phyloP scores from a whole-genome alignment of 768 basidiomycete genomes.

The Xerocomus spinulosus region DNA sequence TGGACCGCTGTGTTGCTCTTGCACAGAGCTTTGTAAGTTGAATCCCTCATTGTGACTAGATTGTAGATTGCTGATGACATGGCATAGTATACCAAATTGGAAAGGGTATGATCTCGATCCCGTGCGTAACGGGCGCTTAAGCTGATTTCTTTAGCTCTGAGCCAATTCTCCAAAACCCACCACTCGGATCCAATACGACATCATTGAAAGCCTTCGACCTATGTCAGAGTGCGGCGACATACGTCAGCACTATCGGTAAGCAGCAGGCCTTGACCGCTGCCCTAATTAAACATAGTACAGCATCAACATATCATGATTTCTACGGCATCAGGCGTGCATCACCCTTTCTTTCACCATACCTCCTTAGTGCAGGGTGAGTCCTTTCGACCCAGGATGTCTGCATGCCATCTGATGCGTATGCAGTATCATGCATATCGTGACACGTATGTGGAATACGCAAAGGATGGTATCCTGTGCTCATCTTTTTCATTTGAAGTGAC shows the following conservation, averaged over 20 bases:
- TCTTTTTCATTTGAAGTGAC: slow-evolving; percentile 45
- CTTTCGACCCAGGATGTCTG: not conserved
- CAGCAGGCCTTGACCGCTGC: not conserved
- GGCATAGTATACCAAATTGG: slow-evolving; percentile 64
- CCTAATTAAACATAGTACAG: slow-evolving; percentile 26
- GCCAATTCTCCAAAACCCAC: slow-evolving; percentile 41
- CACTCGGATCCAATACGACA: slow-evolving; percentile 34
- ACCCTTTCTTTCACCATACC: slow-evolving; percentile 64
- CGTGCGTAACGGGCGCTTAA: not conserved
- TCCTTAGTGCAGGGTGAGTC: slow-evolving; percentile 68
- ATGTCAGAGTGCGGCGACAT: slow-evolving; percentile 67
- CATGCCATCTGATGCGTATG: not conserved
- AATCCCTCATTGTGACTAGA: slow-evolving; percentile 1
- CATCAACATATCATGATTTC: slow-evolving; percentile 53
- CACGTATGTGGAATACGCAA: slow-evolving; percentile 41
- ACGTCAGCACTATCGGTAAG: slow-evolving; percentile 62
- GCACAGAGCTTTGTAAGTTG: slow-evolving; percentile 73
- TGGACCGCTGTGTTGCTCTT: slow-evolving; percentile 71
- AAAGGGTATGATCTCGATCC: slow-evolving; percentile 42
- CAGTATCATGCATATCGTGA: slow-evolving; percentile 79
- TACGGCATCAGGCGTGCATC: slow-evolving; percentile 59
- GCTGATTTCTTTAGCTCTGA: slow-evolving; percentile 34
- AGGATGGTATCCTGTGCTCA: slow-evolving; percentile 3
- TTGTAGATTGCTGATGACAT: slow-evolving; percentile 11
- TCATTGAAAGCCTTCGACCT: slow-evolving; percentile 70